Conservation (phyloP, 768 basidiomycete genomes). For the Kwoniella bestiolae region DNA sequence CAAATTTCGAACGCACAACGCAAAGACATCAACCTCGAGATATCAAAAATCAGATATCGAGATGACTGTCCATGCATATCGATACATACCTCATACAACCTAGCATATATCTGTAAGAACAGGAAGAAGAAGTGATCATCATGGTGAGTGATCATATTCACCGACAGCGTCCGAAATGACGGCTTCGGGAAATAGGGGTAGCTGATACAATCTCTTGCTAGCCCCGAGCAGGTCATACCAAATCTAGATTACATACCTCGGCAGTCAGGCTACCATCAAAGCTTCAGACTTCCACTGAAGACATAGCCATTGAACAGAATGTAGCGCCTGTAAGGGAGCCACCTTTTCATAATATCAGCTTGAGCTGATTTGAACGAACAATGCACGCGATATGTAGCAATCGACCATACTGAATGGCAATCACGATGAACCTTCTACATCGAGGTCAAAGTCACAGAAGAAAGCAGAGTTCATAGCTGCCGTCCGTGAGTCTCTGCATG, state of each 20-base stretch:
- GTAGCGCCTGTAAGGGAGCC: not conserved
- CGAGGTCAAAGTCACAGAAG: constrained; percentile 3
- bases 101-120: not conserved
- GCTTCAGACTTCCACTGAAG: not conserved
- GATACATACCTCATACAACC: too few species aligned
- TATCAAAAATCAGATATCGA: too few species aligned
- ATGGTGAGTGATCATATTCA: too few species aligned
- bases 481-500: constrained; percentile 14
- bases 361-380: not conserved
- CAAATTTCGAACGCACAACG: not conserved
- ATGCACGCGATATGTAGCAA: not conserved
- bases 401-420: not conserved
- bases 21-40: not conserved
- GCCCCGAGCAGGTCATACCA: constrained; percentile 16
- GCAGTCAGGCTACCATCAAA: constrained; percentile 18
- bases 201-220: not conserved
- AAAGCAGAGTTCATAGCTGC: constrained; percentile 5
- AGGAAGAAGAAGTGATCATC: not conserved
- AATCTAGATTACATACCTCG: constrained; percentile 18
- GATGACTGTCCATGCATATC: too few species aligned
- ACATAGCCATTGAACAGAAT: too few species aligned
- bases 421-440: constrained; percentile 2
- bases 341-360: not conserved
- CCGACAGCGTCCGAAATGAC: too few species aligned
- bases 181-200: too few species aligned